Evolutionary conservation across 2,329 filamentous ascomycete genomes (phyloP), one percentile per base, ranked within the genome.

Genomic region (Cytospora mali): DNA sequence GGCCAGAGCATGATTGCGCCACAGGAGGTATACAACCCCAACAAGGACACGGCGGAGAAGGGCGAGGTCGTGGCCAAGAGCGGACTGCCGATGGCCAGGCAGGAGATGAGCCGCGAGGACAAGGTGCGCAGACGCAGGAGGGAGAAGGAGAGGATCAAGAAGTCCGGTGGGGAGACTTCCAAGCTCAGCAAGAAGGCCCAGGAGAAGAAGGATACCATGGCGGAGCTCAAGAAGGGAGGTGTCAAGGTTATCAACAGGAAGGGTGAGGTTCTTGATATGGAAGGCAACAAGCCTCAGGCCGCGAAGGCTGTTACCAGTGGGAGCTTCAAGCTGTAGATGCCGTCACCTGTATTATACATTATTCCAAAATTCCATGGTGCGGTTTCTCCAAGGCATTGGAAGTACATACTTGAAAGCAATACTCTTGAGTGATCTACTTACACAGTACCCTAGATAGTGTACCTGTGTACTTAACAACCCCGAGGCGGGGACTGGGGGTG

Each of bases 231-330:
- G 70, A 76, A 90, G 83, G 93, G 91, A 58, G 91, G 91, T 64
- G 94, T 97, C 69, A 94, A 90, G 82, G 85, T 98, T 64, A 95
- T 97, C 77, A 93, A 93, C 66, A 91, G 90, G 77, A 93, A 92
- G 80, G 94, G 94, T 58, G 89, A 93, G 75, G 79, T 97, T 60
- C 88, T 89, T 21, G 90, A 96, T 77, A 84, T 97, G 35, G 88
- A 95, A 69, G 93, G 93, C 31, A 92, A 90, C 71, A 89, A 91
- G 79, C 83, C 89, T 50, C 82, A 82, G 74, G 80, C 76, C 51
- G 76, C 75, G 39, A 81, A 79, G 72, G 73, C 76, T n/a, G 73
- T 77, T 49, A 81, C 81, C 55, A 85, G 85, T 64, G 82, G 84
- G 63, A 82, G 78, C 64, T 88, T 84, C 71, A 90, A 90, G 80